Evolutionary conservation across 257 asterid genomes (phyloP).

Genomic region (Nicotiana attenuata): DNA sequence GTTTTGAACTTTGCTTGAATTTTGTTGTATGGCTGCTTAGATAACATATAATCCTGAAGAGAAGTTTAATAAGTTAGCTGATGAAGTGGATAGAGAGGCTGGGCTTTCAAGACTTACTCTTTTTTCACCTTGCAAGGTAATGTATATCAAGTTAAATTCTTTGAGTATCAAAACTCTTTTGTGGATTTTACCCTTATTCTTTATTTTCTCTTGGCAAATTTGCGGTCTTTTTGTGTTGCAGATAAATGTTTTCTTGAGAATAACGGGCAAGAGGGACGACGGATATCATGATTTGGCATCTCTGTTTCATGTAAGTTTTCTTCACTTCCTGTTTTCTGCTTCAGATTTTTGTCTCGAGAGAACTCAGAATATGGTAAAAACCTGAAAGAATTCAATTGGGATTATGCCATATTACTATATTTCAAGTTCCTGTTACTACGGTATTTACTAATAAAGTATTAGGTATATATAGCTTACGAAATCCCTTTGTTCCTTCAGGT

Average conservation of each 20-base stretch:
- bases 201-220: not conserved
- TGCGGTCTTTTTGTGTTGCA: conserved; percentile 22
- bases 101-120: conserved; percentile 76
- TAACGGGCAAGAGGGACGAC: conserved; percentile 67
- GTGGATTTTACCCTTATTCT: not conserved
- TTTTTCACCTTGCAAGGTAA: conserved; percentile 94
- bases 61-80: conserved; percentile 58
- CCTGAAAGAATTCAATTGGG: not conserved
- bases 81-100: conserved; percentile 74
- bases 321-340: not conserved
- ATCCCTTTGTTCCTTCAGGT: conserved; percentile 48
- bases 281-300: conserved; percentile 90
- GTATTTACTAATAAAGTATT: not conserved
- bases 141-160: conserved; percentile 15
- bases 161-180: not conserved
- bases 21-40: conserved; percentile 28
- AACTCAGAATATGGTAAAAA: not conserved
- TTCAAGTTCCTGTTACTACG: not conserved
- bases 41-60: conserved; percentile 56
- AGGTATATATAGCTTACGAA: not conserved
- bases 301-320: conserved; percentile 65
- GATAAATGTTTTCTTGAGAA: conserved; percentile 75
- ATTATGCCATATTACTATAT: not conserved
- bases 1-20: conserved; percentile 1
- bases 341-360: not conserved